Base-by-base conservation (phyloP, 2,329 filamentous ascomycete genomes). In the Phyllosticta citriasiana region DNA sequence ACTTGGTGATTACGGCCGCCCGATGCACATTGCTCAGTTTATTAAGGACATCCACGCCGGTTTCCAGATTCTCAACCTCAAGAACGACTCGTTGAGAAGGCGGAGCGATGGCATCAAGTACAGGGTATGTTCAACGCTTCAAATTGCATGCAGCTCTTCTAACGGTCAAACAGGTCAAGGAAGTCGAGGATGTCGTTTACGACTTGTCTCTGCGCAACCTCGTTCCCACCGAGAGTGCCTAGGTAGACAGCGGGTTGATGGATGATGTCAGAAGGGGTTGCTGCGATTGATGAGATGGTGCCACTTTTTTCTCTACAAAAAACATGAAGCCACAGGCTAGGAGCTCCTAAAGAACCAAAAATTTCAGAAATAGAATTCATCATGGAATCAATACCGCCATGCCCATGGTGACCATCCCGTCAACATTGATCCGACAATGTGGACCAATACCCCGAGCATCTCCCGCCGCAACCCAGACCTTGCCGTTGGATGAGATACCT, bases 171-270 rank as follows among this genome's bases (percentile, higher is more conserved):
- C 59, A 82, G 79, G 91, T 99, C 70, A 99, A 97, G 81, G 93
- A 96, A 73, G 91, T 97, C 12, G 94, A 99, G 79, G 94, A 97
- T 71, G 91, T 99, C 12, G 93, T 97, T 57, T 99, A 99, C 71
- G 94, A 99, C 73, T 78, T 99, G 61, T 93, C 89, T 25, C 77
- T 99, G 71, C 84, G 94, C 63, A 93, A 94, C 57, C 74, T 97
- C 70, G 81, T 95, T 56, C 84, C 87, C 53, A 79, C 82, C 47
- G 59, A 54, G 22, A 53, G 47, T 24, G 53, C 6, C 55, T 61
- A 7, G 19, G 19, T 22, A 57, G 40, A 19, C 16, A n/a, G 6
- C 6, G 40, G 16, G 40, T 4, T n/a, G 16, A n/a, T 1, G 40
- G 40, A 47, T 19, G 40, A 19, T 47, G 40, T 47, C 40, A n/a